Evolutionary conservation across 208 protist genomes (phyloP), one percentile per base, ranked within the genome.

Genomic region (Leishmania braziliensis): DNA sequence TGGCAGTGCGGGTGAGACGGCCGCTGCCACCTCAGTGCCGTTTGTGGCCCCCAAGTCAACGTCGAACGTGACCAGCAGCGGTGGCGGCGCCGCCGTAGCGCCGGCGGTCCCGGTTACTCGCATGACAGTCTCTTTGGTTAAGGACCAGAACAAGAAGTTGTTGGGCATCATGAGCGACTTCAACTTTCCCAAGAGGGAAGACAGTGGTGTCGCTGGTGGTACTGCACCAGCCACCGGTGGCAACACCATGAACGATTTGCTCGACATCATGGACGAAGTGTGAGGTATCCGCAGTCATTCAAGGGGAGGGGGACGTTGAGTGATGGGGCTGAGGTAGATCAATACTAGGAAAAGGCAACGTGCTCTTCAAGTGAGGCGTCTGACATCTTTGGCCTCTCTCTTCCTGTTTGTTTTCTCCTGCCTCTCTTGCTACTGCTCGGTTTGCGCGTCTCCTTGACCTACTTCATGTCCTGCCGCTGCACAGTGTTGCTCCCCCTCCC

Each of bases 201-300:
- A 26, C 60, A 66, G 10, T 12, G 3, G 56, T 23, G 29, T 16
- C 48, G 46, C 36, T 23, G 23, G 58, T 29, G 66, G 60, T 18
- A 46, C 48, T 3, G 62, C 39, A 3, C 10, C 54, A n/a, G 23
- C 71, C 20, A n/a, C 39, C 53, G 51, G 56, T 33, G 60, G 18
- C n/a, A 78, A 62, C 4, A 79, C 43, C 51, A 84, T 56, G 8
- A 73, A 69, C 71, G 83, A 94, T 70, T 75, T 97, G 75, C 84
- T 97, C 12, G 92, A 97, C 75, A 87, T 97, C 56, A 95, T 97
- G 94, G 94, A 97, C 72, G 86, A 97, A n/a, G 85, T 91, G 26
- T 97, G 68, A 87, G 20, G 14, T 12, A 14, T 1, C 29, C 8
- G 20, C 51, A 6, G n/a, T 5, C 39, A 72, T n/a, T 3, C 66